Conservation (phyloP, 2,329 filamentous ascomycete species). For the Epichloe sp. region DNA sequence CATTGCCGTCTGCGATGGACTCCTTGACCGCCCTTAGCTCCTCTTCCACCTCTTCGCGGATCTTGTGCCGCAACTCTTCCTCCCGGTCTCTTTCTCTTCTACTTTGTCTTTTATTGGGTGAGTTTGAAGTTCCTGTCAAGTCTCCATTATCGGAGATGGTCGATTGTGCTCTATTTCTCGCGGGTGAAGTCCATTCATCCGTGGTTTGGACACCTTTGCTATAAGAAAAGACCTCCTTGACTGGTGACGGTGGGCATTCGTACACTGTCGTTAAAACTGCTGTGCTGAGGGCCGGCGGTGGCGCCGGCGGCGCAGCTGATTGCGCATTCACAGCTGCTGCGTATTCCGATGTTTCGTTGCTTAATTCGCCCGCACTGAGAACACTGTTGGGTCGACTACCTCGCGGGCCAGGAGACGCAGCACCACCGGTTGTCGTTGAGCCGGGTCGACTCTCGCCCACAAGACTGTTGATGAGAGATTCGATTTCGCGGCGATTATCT, state of each 20-base stretch:
- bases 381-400: conserved; percentile 79
- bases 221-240: conserved; percentile 83
- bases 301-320: conserved; percentile 8
- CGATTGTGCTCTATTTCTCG: conserved; percentile 30
- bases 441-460: conserved; percentile 65
- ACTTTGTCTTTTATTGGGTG: conserved; percentile 61
- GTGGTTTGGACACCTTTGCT: conserved; percentile 93
- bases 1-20: conserved; percentile 33
- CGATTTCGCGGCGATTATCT: conserved; percentile 62
- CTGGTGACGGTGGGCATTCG: conserved; percentile 63
- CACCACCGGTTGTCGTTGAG: conserved; percentile 50
- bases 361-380: conserved; percentile 67
- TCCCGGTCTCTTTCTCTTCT: conserved; percentile 70
- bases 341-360: conserved; percentile 57
- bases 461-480: conserved; percentile 72
- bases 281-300: conserved; percentile 47
- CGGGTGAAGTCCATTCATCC: conserved; percentile 52
- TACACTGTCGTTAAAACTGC: conserved; percentile 63
- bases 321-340: conserved; percentile 33
- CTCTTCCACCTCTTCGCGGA: conserved; percentile 83
- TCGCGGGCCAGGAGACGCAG: conserved; percentile 51
- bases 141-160: conserved; percentile 48
- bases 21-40: conserved; percentile 67
- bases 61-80: conserved; percentile 74
- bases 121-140: conserved; percentile 37